phyloP scores from a whole-genome alignment of 2,329 filamentous ascomycete genomes.

The Colletotrichum siamense region DNA sequence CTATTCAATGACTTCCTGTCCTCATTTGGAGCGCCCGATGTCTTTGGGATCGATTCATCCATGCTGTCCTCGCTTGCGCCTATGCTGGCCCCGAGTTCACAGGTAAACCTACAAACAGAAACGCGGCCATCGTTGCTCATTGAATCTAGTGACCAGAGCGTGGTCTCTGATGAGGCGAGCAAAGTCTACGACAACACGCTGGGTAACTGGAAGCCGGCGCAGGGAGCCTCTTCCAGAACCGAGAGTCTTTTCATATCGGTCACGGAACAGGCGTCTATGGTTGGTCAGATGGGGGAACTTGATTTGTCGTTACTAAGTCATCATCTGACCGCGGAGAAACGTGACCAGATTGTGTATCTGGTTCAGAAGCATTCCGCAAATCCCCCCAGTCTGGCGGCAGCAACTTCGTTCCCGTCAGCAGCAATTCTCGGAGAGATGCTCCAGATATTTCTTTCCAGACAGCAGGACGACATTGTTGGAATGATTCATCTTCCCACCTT shows the following conservation, averaged over 20 bases:
- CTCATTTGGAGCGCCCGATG: background rate
- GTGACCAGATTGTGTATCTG: background rate
- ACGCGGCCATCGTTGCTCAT: accelerated
- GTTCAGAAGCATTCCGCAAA: background rate
- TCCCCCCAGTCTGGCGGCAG: accelerated
- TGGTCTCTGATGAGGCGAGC: background rate
- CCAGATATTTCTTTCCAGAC: background rate
- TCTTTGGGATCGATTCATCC: background rate
- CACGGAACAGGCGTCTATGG: background rate
- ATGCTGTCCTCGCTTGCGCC: background rate
- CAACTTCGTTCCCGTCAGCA: background rate
- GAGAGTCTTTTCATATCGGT: background rate
- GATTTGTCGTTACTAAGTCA: background rate
- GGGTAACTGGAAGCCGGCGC: background rate
- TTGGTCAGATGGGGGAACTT: background rate
- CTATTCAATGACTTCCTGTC: background rate
- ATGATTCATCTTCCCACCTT: background rate
- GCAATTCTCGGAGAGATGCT: background rate
- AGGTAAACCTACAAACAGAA: background rate
- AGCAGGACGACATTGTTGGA: background rate
- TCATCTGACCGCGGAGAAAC: background rate
- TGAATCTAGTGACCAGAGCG: background rate
- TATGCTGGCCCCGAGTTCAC: background rate
- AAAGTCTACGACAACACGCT: background rate
- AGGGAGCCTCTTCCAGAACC: background rate